Evolutionary conservation across 2,329 filamentous ascomycete species (phyloP), one percentile per base, ranked within the genome.

Genomic region (Epichloe hybrida): DNA sequence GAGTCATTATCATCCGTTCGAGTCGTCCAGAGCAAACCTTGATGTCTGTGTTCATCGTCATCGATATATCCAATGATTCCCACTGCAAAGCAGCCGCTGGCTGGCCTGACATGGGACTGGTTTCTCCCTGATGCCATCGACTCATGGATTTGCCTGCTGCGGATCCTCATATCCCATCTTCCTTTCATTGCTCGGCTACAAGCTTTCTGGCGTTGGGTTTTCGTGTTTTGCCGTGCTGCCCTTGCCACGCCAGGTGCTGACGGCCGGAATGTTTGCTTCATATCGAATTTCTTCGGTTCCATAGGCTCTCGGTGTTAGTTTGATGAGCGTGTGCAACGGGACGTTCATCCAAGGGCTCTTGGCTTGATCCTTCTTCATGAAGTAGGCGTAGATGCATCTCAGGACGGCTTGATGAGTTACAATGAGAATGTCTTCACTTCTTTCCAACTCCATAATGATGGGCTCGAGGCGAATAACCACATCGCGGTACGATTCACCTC

Each of bases 361-460:
- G 59, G 90, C 83, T 68, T 97, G 93, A 50, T 88, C 84, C 61
- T 93, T 88, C 62, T 97, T 95, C 86, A 96, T 95, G 67, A 97
- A 98, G 69, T 98, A 98, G 34, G 93, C 88, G 64, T 97, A 98
- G 61, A 98, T 95, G 73, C 93, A 98, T 53, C 93, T 82, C 55
- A 98, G 75, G 36, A 98, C 91, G 13, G 93, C 93, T 70, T 98
- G 93, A 66, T 98, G 93, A 3, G 93, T 97, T 54, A 98, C 89
- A 59, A 98, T 97, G 54, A 98, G 81, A 58, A 98, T 95, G 64
- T 98, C 94, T 68, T 97, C 93, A 59, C 84, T 88, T 55, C 93
- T 81, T 69, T 98, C 93, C 49, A 98, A 76, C 66, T 98, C 93
- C 93, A 98, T 98, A 70, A 98, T 98, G 69, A 98, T 98, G 55